phyloP scores from a whole-genome alignment of 176 grass and related monocot genomes.

The Avena eriantha region DNA sequence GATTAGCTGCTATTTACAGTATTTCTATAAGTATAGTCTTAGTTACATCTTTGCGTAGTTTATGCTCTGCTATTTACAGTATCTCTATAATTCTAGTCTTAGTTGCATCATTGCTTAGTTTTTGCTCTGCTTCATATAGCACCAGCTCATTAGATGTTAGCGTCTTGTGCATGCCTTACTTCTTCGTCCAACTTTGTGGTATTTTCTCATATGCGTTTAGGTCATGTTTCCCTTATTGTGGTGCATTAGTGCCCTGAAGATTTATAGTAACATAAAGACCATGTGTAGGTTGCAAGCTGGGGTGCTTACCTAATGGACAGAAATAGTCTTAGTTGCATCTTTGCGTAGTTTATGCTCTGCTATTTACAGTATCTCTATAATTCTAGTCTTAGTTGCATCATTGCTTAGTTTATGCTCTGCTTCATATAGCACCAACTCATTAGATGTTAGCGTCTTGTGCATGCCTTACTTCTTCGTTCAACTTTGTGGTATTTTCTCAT shows the following conservation, averaged over 20 bases:
- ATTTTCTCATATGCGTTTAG: slow-evolving; percentile 21
- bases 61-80: slow-evolving; percentile 3
- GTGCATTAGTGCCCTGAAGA: slow-evolving; percentile 31
- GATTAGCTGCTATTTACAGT: neutral
- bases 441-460: neutral
- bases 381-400: slow-evolving; percentile 6
- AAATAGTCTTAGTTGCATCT: too few species aligned
- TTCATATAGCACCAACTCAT: slow-evolving; percentile 45
- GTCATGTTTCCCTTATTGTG: slow-evolving; percentile 11
- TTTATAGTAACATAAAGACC: too few species aligned
- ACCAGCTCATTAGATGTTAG: slow-evolving; percentile 27
- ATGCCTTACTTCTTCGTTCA: neutral
- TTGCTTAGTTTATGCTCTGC: slow-evolving; percentile 26
- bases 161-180: neutral
- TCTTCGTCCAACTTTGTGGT: neutral
- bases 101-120: slow-evolving; percentile 27
- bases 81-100: neutral
- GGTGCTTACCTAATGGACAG: too few species aligned
- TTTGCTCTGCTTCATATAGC: slow-evolving; percentile 45
- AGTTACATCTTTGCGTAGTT: slow-evolving; percentile 25
- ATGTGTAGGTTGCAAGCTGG: too few species aligned
- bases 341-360: neutral
- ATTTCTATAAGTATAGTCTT: neutral
- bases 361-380: neutral
- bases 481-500: slow-evolving; percentile 20